Conservation (phyloP, 2,329 filamentous ascomycete species). For the Botrytis fragariae region DNA sequence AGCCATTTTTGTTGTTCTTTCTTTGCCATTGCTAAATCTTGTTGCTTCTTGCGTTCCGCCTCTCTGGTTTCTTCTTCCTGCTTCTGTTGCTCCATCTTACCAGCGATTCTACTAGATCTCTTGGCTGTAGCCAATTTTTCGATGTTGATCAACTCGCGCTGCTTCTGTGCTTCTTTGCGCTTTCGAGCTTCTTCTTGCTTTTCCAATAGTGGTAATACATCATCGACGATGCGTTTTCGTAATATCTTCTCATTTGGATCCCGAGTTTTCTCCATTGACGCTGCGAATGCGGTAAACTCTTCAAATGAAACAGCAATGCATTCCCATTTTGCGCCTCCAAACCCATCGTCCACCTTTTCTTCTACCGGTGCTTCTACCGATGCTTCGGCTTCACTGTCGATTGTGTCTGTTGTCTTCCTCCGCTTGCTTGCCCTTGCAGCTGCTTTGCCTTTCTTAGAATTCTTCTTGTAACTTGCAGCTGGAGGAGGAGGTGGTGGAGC, state of each 20-base stretch:
- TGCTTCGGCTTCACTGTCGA: slow-evolving; percentile 42
- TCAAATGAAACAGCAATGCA: slow-evolving; percentile 79
- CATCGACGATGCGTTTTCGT: slow-evolving; percentile 66
- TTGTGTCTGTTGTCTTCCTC: slow-evolving; percentile 54
- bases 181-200: slow-evolving; percentile 74
- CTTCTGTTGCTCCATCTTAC: slow-evolving; percentile 74
- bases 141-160: slow-evolving; percentile 76
- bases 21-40: slow-evolving; percentile 62
- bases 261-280: slow-evolving; percentile 68
- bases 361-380: slow-evolving; percentile 41
- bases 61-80: slow-evolving; percentile 69
- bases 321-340: slow-evolving; percentile 83
- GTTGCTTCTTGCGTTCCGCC: slow-evolving; percentile 63
- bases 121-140: slow-evolving; percentile 93
- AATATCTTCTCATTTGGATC: slow-evolving; percentile 84
- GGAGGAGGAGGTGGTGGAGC: slow-evolving; percentile 57
- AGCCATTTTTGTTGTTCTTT: slow-evolving; percentile 62
- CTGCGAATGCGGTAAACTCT: slow-evolving; percentile 72
- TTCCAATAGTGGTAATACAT: slow-evolving; percentile 82
- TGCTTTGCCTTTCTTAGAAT: slow-evolving; percentile 63
- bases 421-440: slow-evolving; percentile 69
- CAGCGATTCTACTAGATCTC: slow-evolving; percentile 83
- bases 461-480: slow-evolving; percentile 61
- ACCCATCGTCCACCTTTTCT: slow-evolving; percentile 57
- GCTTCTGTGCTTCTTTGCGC: slow-evolving; percentile 62